Base-by-base conservation (phyloP, 345 rosid genomes). In the Adansonia digitata region DNA sequence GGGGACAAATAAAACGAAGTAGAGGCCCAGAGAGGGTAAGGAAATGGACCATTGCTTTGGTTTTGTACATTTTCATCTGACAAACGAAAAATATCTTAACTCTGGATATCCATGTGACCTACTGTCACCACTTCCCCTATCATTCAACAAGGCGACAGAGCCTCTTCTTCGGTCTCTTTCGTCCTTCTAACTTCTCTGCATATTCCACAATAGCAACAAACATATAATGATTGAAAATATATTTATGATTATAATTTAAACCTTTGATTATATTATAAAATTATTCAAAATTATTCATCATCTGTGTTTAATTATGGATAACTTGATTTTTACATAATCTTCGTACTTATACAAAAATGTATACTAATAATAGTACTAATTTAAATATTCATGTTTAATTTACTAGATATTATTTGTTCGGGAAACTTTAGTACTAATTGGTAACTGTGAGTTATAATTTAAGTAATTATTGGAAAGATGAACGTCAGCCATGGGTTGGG, bases 41-140 rank as follows among this genome's bases (percentile, higher is more conserved):
- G 82, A 78, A 79, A 84, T 77, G 70, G 82, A 57, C 81, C 76
- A 78, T 75, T 72, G 69, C 60, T 69, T 79, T 75, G 77, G 71
- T 72, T 63, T n/a, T 80, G 82, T 70, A 48, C 70, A 40, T 53
- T 57, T 42, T 70, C 65, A 37, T 75, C 84, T 81, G 80, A 81
- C 83, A 80, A 26, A 24, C 14, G 49, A 60, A 80, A 71, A 76
- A 79, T 74, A 63, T 83, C 81, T 69, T 60, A 74, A n/a, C n/a
- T n/a, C 66, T 66, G 48, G 52, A 73, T 79, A 74, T 86, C 85
- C 92, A 90, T 85, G 94, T 86, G 94, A 85, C 83, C 81, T 82
- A 29, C 90, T 86, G 92, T 77, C 86, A 81, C 82, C 42, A 66
- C 74, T 63, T 77, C 76, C 53, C 70, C 18, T 31, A 17, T 73